phyloP scores from a whole-genome alignment of 192 early-diverging fungal genomes.

The Globomyces pollinis-pini region DNA sequence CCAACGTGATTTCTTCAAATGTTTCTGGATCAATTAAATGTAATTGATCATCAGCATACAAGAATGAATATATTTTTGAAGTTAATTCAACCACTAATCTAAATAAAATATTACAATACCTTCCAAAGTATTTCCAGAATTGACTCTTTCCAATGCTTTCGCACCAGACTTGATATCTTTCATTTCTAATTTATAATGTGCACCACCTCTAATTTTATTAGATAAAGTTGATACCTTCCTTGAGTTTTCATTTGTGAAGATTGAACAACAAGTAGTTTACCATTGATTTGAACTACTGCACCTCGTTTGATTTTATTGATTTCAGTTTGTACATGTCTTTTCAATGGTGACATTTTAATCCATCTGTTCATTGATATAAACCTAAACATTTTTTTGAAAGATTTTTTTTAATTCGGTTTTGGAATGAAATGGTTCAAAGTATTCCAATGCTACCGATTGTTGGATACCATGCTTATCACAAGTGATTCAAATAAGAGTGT shows the following conservation, averaged over 20 bases:
- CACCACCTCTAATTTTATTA: too few species aligned
- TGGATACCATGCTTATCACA: too few species aligned
- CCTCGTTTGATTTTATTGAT: constrained; percentile 54
- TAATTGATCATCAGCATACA: constrained; percentile 58
- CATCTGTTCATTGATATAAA: too few species aligned
- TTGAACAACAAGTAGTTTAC: constrained; percentile 58
- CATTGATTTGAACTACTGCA: constrained; percentile 60
- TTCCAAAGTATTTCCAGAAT: constrained; percentile 61
- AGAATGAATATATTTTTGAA: constrained; percentile 59
- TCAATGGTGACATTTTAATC: too few species aligned
- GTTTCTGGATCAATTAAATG: constrained; percentile 63
- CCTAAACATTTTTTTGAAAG: too few species aligned
- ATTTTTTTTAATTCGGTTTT: too few species aligned
- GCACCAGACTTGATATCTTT: constrained; percentile 55
- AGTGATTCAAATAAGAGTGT: too few species aligned
- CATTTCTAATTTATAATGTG: constrained; percentile 53
- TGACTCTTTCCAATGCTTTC: constrained; percentile 60
- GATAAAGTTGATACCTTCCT: too few species aligned
- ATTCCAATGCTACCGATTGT: too few species aligned
- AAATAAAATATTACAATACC: too few species aligned
- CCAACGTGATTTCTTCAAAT: constrained; percentile 64
- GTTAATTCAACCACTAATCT: constrained; percentile 50
- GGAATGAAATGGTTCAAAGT: too few species aligned
- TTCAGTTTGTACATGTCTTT: constrained; percentile 9
- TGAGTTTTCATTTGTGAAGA: constrained; percentile 57